Evolutionary conservation across 2,329 filamentous ascomycete genomes (phyloP), one percentile per base, ranked within the genome.

Genomic region (Talaromyces sp.): DNA sequence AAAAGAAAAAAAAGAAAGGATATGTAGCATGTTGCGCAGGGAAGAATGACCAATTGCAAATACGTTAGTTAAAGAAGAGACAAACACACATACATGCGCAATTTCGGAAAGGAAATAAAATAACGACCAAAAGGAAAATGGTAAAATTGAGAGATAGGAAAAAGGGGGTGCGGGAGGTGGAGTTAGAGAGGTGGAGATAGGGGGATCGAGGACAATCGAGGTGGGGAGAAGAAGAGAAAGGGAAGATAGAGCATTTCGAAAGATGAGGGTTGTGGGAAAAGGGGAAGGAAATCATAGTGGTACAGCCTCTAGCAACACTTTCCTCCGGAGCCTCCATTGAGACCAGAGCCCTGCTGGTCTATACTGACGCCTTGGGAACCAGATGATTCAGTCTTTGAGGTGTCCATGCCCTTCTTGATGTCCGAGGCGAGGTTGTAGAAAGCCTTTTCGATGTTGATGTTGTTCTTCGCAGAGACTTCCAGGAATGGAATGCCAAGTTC

Each of bases 331-430:
- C 80, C 80, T 44, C 80, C 79, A 60, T 69, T 72, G 55, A 66
- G 54, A 22, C 73, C 73, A 44, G 80, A 82, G 62, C 82, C 82
- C 66, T 81, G 76, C 65, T 85, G 82, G 62, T 83, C 82, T 65
- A 92, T 88, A 70, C 86, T 89, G 65, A 92, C 86, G 41, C 85
- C 86, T 57, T 78, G 74, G 32, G 75, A 65, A 30, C 80, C 75
- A 32, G 80, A 75, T 66, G 86, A 82, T 64, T 94, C 89, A 60
- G 85, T 85, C 81, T 93, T 91, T 63, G 87, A 85, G 60, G 87
- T 95, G 74, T 97, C 93, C 76, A 97, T 94, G 74, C 97, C 87
- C 83, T 96, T 96, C 86, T 99, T 99, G 81, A 99, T 97, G 72
- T 97, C 93, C 61, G 89, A 85, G 14, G 94, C 94, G 65, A 99